Evolutionary conservation across 2,329 filamentous ascomycete species (phyloP).

Genomic region (Diatrype stigma): DNA sequence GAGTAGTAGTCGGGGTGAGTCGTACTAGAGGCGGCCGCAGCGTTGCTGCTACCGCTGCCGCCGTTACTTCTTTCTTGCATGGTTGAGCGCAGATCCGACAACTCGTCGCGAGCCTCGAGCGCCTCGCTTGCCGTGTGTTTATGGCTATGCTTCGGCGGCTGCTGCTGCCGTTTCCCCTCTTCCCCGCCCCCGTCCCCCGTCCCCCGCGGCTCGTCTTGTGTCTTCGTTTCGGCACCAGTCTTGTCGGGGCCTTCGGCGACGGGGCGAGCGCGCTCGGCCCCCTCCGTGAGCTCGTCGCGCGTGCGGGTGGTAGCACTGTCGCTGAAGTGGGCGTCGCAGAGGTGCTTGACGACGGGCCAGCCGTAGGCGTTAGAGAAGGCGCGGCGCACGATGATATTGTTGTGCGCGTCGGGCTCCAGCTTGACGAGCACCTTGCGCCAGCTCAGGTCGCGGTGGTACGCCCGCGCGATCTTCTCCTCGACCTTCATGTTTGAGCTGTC

Average conservation of each 20-base stretch:
- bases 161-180: conserved; percentile 2
- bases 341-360: conserved; percentile 93
- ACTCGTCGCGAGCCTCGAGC: conserved; percentile 40
- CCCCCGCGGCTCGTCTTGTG: conserved; percentile 17
- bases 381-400: conserved; percentile 93
- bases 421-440: conserved; percentile 98
- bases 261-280: conserved; percentile 65
- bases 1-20: conserved; percentile 21
- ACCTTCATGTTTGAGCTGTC: conserved; percentile 75
- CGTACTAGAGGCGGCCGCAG: conserved; percentile 3
- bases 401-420: conserved; percentile 94
- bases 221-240: conserved; percentile 62
- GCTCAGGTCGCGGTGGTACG: conserved; percentile 84
- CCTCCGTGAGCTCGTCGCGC: conserved; percentile 62
- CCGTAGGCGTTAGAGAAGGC: conserved; percentile 98
- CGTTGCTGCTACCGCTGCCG: not conserved
- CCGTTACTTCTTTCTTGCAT: conserved; percentile 13
- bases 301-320: conserved; percentile 64
- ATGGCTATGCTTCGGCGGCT: conserved; percentile 6
- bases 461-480: conserved; percentile 95
- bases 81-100: conserved; percentile 39
- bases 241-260: conserved; percentile 51
- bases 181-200: not conserved
- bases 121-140: conserved; percentile 25
- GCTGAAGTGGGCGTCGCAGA: conserved; percentile 91